A percentile compares a stretch with the other conserved stretches of the same genome.
Evolutionary conservation across 2,329 filamentous ascomycete genomes (phyloP).

Genomic region (Chrysoporthe austroafricana): DNA sequence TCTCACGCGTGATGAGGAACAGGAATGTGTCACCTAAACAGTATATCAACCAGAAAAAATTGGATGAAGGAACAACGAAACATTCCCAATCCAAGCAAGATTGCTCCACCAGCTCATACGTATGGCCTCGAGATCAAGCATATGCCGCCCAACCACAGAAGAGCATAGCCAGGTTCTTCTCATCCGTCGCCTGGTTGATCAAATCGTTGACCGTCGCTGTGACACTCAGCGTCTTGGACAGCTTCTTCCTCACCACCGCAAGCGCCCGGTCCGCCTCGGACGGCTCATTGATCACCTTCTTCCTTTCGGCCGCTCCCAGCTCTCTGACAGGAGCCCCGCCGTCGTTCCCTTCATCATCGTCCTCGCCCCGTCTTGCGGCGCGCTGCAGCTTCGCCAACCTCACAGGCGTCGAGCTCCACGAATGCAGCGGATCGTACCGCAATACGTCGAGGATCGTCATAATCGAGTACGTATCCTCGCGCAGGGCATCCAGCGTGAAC

Average conservation of each 20-base stretch:
- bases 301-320: slow-evolving; percentile 40
- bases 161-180: slow-evolving; percentile 86
- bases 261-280: slow-evolving; percentile 88
- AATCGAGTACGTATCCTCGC: slow-evolving; percentile 95
- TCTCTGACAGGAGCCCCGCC: slow-evolving; percentile 38
- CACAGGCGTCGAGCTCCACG: slow-evolving; percentile 83
- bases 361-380: slow-evolving; percentile 54
- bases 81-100: not conserved
- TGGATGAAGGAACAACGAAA: not conserved
- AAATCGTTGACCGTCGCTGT: slow-evolving; percentile 95
- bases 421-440: slow-evolving; percentile 96
- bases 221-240: slow-evolving; percentile 91
- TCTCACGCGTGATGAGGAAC: not conserved
- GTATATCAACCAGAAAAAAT: not conserved
- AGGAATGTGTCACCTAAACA: not conserved
- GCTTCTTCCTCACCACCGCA: slow-evolving; percentile 92
- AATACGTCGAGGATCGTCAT: slow-evolving; percentile 98
- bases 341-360: slow-evolving; percentile 37
- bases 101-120: no score
- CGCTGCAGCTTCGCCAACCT: slow-evolving; percentile 68
- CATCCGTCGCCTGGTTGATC: slow-evolving; percentile 94
- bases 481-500: slow-evolving; percentile 90
- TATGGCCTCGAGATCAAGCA: slow-evolving; percentile 36
- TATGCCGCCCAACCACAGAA: slow-evolving; percentile 67
- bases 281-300: slow-evolving; percentile 57